Conservation (phyloP, 352 stramenopile species). For the Blastocystis sp. region DNA sequence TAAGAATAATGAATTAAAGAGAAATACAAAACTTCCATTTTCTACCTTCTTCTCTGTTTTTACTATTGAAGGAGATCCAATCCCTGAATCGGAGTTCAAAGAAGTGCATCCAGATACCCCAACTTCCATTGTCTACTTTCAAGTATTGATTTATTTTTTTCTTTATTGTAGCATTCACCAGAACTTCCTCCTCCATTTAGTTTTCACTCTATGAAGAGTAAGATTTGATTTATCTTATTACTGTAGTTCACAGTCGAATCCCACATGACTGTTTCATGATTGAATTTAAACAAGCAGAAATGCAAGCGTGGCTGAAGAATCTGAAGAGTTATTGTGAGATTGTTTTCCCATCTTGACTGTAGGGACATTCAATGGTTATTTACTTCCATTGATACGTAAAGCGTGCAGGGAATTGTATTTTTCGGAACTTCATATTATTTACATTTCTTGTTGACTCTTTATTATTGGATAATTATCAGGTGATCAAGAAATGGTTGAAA, state of each 20-base stretch:
- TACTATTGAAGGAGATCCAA: background rate
- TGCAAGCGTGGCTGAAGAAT: background rate
- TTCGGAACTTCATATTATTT: background rate
- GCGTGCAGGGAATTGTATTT: background rate
- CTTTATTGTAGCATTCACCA: background rate
- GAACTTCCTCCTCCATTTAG: background rate
- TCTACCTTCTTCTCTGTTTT: background rate
- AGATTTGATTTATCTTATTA: background rate
- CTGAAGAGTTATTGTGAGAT: background rate
- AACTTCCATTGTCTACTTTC: background rate
- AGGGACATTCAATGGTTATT: background rate
- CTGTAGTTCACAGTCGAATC: background rate
- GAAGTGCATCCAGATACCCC: background rate
- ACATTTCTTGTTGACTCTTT: background rate
- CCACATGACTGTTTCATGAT: background rate
- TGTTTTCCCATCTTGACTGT: background rate
- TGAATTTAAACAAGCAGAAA: background rate
- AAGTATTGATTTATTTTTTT: background rate
- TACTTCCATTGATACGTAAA: background rate
- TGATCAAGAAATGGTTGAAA: background rate
- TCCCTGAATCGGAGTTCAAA: background rate
- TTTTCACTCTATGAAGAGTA: background rate
- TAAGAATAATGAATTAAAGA: background rate
- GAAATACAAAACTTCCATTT: background rate
- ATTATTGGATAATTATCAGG: background rate